These are phyloP conservation scores for Malassezia cuniculi DNA, from an alignment of 1,284 basidiomycete genomes.

Conservation along the genomic window DNA sequence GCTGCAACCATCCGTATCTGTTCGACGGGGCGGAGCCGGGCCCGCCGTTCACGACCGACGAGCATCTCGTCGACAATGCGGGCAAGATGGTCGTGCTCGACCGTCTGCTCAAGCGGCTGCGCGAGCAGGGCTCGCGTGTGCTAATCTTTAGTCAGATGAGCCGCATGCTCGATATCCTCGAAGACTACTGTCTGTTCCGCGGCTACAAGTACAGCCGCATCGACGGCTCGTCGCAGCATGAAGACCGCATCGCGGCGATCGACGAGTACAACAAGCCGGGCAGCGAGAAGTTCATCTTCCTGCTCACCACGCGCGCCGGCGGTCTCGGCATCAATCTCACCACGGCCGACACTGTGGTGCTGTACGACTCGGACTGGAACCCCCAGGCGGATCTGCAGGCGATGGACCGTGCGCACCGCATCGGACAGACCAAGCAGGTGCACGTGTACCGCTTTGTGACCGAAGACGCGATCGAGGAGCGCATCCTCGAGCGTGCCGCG, in stretches of 20 bases:
- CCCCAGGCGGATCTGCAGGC: conserved; percentile 97
- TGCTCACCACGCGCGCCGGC: conserved; percentile 94
- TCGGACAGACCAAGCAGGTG: conserved; percentile 96
- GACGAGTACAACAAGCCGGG: conserved; percentile 95
- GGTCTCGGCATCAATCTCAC: conserved; percentile 96
- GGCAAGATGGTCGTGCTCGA: conserved; percentile 98
- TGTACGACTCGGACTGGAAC: conserved; percentile 99
- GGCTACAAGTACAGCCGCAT: conserved; percentile 80
- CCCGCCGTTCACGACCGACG: conserved; percentile 94
- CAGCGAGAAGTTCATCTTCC: conserved; percentile 91
- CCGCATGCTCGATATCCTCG: conserved; percentile 82
- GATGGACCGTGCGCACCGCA: conserved; percentile 97
- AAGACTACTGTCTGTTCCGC: conserved; percentile 93
- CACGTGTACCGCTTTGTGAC: conserved; percentile 97
- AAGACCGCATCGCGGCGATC: conserved; percentile 86
- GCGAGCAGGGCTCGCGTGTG: conserved; percentile 80
- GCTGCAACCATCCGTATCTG: conserved; percentile 54
- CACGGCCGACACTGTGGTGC: conserved; percentile 81
- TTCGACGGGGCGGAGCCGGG: conserved; percentile 62
- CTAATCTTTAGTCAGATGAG: conserved; percentile 99
- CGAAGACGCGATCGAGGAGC: conserved; percentile 87
- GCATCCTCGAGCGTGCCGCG: conserved; percentile 88
- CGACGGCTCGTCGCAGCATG: conserved; percentile 86
- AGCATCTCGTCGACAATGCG: conserved; percentile 83
- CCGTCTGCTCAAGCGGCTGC: conserved; percentile 72